These are phyloP conservation scores for Trebouxiophyceae sp. DNA, from an alignment of 163 green algal genomes.

Conservation along the genomic window DNA sequence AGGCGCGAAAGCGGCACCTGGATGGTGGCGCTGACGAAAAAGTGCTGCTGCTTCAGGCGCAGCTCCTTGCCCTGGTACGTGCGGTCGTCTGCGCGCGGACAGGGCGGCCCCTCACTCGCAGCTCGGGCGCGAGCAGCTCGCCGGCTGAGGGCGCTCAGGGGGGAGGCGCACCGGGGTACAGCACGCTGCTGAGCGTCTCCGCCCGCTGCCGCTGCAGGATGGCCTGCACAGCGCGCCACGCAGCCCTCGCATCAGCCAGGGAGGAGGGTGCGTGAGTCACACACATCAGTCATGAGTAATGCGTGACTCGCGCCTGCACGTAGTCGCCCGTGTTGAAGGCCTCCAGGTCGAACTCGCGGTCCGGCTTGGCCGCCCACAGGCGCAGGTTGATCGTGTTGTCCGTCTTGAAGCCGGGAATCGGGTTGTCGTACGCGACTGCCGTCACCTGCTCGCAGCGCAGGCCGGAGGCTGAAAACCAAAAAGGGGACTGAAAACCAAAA, in stretches of 20 bases:
- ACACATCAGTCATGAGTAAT: no score
- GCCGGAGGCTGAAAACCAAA: no score
- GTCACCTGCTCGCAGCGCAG: slow-evolving; percentile 66
- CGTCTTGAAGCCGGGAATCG: slow-evolving; percentile 94
- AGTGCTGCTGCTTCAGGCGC: slow-evolving; percentile 98
- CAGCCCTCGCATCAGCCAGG: not conserved
- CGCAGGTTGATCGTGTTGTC: slow-evolving; percentile 99
- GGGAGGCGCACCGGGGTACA: slow-evolving; percentile 71
- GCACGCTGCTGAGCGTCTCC: slow-evolving; percentile 91
- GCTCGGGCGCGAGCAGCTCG: no score
- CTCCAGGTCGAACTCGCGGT: slow-evolving; percentile 94
- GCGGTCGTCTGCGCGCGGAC: slow-evolving; percentile 66
- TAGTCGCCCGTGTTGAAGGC: slow-evolving; percentile 97
- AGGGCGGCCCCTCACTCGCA: no score
- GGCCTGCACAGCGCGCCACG: slow-evolving; percentile 40
- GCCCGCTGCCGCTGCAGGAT: slow-evolving; percentile 95
- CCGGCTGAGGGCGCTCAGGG: no score
- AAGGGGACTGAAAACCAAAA: no score
- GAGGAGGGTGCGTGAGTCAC: no score
- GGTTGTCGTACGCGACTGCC: slow-evolving; percentile 97
- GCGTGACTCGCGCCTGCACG: slow-evolving; percentile 45
- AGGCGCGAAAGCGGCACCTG: no score
- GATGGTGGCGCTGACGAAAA: slow-evolving; percentile 92
- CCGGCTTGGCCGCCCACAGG: slow-evolving; percentile 95
- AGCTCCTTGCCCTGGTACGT: slow-evolving; percentile 99